These are phyloP conservation scores for Leucosporidium yakuticum DNA, from an alignment of 768 basidiomycete genomes.

Conservation along the genomic window DNA sequence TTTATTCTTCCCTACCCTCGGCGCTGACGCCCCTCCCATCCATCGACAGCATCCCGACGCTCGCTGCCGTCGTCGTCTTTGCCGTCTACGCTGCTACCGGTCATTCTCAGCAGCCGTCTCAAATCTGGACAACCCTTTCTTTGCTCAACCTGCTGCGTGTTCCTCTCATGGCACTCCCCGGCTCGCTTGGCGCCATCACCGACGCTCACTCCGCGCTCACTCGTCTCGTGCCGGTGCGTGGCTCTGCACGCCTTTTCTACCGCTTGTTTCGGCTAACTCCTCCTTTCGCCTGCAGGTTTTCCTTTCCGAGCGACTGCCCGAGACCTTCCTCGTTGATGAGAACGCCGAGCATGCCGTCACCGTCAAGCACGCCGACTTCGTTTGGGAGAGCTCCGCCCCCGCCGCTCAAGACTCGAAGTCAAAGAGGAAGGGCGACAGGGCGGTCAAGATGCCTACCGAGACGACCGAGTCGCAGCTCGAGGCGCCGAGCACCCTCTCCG, in stretches of 20 bases:
- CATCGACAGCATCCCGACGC: no score
- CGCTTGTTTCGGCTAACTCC: no score
- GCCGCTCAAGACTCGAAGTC: constrained; percentile 15
- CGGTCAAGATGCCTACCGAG: neutral
- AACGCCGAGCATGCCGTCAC: constrained; percentile 20
- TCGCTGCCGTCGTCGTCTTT: neutral
- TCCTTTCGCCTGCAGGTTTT: neutral
- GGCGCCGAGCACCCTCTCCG: constrained; percentile 56
- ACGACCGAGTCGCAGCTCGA: neutral
- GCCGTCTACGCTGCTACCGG: constrained; percentile 67
- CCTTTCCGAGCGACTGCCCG: neutral
- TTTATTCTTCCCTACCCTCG: no score
- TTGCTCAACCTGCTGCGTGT: constrained; percentile 73
- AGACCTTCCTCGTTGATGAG: constrained; percentile 5
- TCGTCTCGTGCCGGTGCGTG: constrained; percentile 64
- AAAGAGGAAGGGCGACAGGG: neutral
- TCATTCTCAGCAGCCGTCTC: constrained; percentile 61
- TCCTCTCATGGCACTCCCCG: constrained; percentile 24
- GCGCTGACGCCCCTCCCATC: no score
- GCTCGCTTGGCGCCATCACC: constrained; percentile 42
- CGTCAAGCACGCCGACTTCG: constrained; percentile 7
- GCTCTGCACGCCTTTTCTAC: no score
- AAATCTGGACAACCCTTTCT: constrained; percentile 60
- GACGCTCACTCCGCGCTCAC: constrained; percentile 72
- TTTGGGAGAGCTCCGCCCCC: constrained; percentile 14